Base-by-base conservation (phyloP, 495 filamentous ascomycete genomes). In the Emericellopsis terricola region DNA sequence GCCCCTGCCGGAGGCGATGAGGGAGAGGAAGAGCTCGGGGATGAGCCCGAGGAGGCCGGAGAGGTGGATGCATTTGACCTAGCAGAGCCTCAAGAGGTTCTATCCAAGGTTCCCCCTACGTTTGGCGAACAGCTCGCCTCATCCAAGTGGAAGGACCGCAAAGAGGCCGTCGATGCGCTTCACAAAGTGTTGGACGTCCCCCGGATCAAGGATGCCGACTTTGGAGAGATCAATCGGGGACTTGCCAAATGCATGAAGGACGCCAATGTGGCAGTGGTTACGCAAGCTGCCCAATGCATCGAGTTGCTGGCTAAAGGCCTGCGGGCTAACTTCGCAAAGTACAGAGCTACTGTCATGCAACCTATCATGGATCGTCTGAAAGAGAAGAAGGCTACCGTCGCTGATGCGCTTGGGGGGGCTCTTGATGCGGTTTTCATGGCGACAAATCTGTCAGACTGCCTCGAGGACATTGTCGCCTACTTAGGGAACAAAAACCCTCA, bases 221-320 rank as follows among this genome's bases (percentile, higher is more conserved):
- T 79, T 42, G 69, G 76, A 52, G 85, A 96, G 40, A 73, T 94
- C 46, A 70, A 80, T 28, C 68, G 76, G 29, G 69, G 65, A 4
- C 58, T 96, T 29, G 89, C 89, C 18, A 96, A 94, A 51, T 81
- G 71, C 44, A 96, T 96, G 87, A 96, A 96, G 52, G 91, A 99
- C 48, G 89, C 91, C 31, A 99, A 99, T 47, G 76, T 99, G 46
- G 81, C 81, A 6, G 89, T 96, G 28, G 91, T 92, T 19, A 87
- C 81, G 1, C 76, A 84, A 30, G 89, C 91, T 8, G 87, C 86
- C 13, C 89, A 94, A 48, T 94, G 89, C 51, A 76, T 94, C 24
- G 87, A 94, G 41, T 60, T 80, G 7, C 58, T 96, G n/a, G 89
- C 86, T 8, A 92, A 83, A 49, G 91, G 91, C 13, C 50, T 96